Conservation (phyloP, 2,329 filamentous ascomycete species). For the Aspergillus pseudoterreus region DNA sequence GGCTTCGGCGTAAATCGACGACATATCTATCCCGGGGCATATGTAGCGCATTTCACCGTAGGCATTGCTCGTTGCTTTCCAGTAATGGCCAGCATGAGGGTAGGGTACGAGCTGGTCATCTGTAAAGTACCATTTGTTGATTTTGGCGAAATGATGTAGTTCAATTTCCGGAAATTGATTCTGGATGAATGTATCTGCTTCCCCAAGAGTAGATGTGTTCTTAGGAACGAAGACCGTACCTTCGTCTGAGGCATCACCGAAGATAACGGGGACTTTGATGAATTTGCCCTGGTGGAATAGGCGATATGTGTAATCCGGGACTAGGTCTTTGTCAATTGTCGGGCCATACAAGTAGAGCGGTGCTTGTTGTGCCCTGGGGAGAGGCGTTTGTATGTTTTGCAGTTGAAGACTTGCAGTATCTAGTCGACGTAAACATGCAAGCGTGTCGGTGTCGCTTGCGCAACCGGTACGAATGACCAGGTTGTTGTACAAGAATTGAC, state of each 20-base stretch:
- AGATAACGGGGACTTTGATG: constrained; percentile 52
- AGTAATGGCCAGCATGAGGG: constrained; percentile 51
- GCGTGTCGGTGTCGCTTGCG: constrained; percentile 33
- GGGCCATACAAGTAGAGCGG: constrained; percentile 53
- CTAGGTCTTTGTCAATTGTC: constrained; percentile 49
- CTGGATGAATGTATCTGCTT: constrained; percentile 55
- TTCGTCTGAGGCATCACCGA: constrained; percentile 61
- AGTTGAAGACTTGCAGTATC: constrained; percentile 43
- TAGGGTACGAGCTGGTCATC: constrained; percentile 43
- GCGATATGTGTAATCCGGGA: constrained; percentile 48
- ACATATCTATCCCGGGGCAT: constrained; percentile 59
- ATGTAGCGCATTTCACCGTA: constrained; percentile 65
- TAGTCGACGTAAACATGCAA: constrained; percentile 49
- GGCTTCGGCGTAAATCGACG: constrained; percentile 36
- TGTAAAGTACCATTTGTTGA: constrained; percentile 57
- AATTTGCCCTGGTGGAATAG: constrained; percentile 49
- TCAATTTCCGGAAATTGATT: constrained; percentile 58
- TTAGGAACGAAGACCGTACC: constrained; percentile 60
- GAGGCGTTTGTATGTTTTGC: constrained; percentile 44
- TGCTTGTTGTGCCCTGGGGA: constrained; percentile 40
- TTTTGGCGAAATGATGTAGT: constrained; percentile 45
- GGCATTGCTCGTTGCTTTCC: constrained; percentile 55
- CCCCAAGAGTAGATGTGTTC: constrained; percentile 43
- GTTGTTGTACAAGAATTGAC: constrained; percentile 52
- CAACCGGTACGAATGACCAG: constrained; percentile 50